A percentile compares a stretch with the other conserved stretches of the same genome.
Evolutionary conservation across 2,329 filamentous ascomycete species (phyloP).

Genomic region (Whalleya microplaca): DNA sequence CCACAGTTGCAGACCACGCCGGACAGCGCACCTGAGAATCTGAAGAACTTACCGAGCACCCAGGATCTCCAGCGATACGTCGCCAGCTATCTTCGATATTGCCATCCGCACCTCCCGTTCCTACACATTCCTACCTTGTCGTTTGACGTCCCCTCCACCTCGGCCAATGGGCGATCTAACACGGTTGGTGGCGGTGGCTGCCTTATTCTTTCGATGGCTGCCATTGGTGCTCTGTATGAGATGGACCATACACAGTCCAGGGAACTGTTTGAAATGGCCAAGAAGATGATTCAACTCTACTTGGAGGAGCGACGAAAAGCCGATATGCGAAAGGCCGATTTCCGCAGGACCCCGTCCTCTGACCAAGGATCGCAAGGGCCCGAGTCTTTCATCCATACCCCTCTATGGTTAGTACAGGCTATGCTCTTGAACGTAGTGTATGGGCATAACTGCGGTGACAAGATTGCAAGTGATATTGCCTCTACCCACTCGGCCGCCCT

Average conservation of each 20-base stretch:
- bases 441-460: constrained; percentile 92
- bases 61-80: constrained; percentile 89
- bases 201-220: constrained; percentile 83
- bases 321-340: constrained; percentile 70
- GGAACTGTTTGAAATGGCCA: constrained; percentile 88
- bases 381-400: constrained; percentile 73
- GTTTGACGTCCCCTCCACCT: constrained; percentile 77
- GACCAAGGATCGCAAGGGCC: constrained; percentile 52
- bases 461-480: constrained; percentile 86
- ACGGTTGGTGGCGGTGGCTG: constrained; percentile 80
- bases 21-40: constrained; percentile 55
- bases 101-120: constrained; percentile 95
- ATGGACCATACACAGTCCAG: constrained; percentile 78
- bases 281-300: constrained; percentile 93
- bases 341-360: constrained; percentile 53
- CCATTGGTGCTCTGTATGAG: constrained; percentile 77
- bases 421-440: constrained; percentile 97
- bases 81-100: constrained; percentile 85
- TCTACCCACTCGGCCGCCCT: constrained; percentile 90
- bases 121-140: constrained; percentile 89
- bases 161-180: constrained; percentile 63
- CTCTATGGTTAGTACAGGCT: constrained; percentile 92
- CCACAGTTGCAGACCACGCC: constrained; percentile 52
- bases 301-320: constrained; percentile 88
- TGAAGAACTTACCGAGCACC: constrained; percentile 73